Percentiles rank a stretch among this genome's conserved stretches.
These are phyloP conservation scores for Mycena vitilis DNA, from an alignment of 768 basidiomycete species.

Conservation along the genomic window DNA sequence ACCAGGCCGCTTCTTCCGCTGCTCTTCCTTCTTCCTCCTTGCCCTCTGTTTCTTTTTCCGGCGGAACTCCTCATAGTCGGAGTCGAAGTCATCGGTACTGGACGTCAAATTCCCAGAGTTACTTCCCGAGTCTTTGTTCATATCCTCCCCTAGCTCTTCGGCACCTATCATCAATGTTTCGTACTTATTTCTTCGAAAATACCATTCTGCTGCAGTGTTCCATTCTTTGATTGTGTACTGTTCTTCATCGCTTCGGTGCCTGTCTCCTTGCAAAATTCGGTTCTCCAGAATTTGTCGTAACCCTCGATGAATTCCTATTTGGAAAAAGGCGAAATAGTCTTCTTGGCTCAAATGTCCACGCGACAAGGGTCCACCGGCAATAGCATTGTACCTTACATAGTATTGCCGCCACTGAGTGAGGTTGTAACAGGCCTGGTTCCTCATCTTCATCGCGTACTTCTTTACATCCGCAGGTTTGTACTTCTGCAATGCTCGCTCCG, in stretches of 20 bases:
- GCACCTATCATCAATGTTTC: constrained; percentile 20
- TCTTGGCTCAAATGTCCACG: neutral
- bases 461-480: neutral
- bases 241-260: neutral
- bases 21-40: neutral
- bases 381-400: neutral
- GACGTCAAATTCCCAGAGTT: constrained; percentile 1
- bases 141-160: neutral
- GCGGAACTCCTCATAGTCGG: neutral
- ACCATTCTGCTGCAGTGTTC: constrained; percentile 16
- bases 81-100: neutral
- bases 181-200: constrained; percentile 11
- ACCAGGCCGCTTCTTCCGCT: neutral
- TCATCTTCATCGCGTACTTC: neutral
- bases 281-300: neutral
- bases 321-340: neutral
- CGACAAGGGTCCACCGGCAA: neutral
- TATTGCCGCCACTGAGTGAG: neutral
- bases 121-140: constrained; percentile 15
- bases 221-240: constrained; percentile 6
- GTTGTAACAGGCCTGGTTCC: neutral
- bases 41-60: neutral
- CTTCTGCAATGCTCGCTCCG: neutral
- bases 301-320: neutral
- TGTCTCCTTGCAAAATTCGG: neutral